Conservation (phyloP, 768 basidiomycete species). For the Termitomyces sp. region DNA sequence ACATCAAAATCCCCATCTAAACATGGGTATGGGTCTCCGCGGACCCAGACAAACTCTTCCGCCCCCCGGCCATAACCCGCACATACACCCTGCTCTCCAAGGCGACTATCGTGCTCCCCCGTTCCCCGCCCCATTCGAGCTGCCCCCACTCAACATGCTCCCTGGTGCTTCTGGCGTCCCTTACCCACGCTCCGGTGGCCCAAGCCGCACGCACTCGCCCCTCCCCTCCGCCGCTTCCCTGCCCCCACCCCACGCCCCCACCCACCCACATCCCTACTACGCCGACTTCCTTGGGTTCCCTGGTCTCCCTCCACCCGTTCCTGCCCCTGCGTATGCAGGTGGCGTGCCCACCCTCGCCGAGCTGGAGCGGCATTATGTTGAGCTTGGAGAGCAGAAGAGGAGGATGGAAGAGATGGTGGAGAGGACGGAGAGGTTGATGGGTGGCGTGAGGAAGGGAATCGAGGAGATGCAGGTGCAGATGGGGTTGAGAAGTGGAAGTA, state of each 20-base stretch:
- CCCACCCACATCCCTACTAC: conserved; percentile 23
- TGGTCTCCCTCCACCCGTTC: background rate
- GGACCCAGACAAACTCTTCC: conserved; percentile 5
- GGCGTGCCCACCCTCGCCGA: conserved; percentile 45
- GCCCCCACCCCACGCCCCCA: conserved; percentile 2
- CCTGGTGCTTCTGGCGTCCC: conserved; percentile 23
- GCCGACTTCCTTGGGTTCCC: conserved; percentile 21
- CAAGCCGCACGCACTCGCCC: conserved; percentile 71
- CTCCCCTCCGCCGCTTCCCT: background rate
- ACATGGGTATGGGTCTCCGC: conserved; percentile 18
- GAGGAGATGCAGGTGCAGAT: conserved; percentile 59
- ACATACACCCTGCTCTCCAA: conserved; percentile 15
- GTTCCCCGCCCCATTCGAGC: conserved; percentile 46
- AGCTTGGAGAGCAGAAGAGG: conserved; percentile 57
- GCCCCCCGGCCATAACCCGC: conserved; percentile 8
- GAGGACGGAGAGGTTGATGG: conserved; percentile 70
- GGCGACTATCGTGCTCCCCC: conserved; percentile 8
- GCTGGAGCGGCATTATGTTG: conserved; percentile 65
- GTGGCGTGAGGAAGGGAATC: conserved; percentile 63
- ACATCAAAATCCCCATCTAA: conserved; percentile 4
- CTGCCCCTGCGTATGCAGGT: conserved; percentile 8
- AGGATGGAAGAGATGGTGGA: conserved; percentile 70
- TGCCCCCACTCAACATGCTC: conserved; percentile 44
- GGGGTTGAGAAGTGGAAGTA: conserved; percentile 16
- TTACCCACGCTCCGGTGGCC: conserved; percentile 32